Percentiles rank a stretch among this genome's conserved stretches.
Conservation (phyloP, 495 filamentous ascomycete species). For the Pyrenula aspistea region DNA sequence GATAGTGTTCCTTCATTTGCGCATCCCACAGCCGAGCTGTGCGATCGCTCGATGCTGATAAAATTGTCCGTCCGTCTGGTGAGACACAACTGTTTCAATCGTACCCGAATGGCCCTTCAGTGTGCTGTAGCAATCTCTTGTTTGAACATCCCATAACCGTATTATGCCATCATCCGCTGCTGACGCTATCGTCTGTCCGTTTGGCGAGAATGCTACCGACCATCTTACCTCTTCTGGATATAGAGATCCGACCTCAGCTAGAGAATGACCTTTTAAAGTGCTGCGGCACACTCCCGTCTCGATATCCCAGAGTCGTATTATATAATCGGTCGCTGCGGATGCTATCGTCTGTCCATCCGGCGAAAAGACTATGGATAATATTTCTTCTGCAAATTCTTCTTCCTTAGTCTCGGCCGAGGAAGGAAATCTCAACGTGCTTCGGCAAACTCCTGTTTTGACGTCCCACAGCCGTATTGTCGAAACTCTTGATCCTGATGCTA, state of each 20-base stretch:
- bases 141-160: slow-evolving; percentile 19
- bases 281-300: neutral
- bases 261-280: neutral
- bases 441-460: slow-evolving; percentile 1
- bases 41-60: slow-evolving; percentile 17
- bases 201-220: slow-evolving; percentile 22
- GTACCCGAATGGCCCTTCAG: slow-evolving; percentile 5
- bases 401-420: no score
- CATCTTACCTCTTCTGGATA: no score
- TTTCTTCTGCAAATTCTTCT: no score
- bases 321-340: neutral
- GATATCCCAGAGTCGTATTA: slow-evolving; percentile 1
- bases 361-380: slow-evolving; percentile 5
- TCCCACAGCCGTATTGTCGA: slow-evolving; percentile 21
- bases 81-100: slow-evolving; percentile 18
- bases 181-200: slow-evolving; percentile 20
- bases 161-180: slow-evolving; percentile 17
- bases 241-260: no score
- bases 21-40: slow-evolving; percentile 24
- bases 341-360: neutral
- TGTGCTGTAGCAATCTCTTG: no score
- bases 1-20: slow-evolving; percentile 3
- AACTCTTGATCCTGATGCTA: slow-evolving; percentile 19
- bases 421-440: slow-evolving; percentile 9
- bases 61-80: slow-evolving; percentile 17